Conservation (phyloP, 495 filamentous ascomycete species). For the Tetracladium marchalianum region DNA sequence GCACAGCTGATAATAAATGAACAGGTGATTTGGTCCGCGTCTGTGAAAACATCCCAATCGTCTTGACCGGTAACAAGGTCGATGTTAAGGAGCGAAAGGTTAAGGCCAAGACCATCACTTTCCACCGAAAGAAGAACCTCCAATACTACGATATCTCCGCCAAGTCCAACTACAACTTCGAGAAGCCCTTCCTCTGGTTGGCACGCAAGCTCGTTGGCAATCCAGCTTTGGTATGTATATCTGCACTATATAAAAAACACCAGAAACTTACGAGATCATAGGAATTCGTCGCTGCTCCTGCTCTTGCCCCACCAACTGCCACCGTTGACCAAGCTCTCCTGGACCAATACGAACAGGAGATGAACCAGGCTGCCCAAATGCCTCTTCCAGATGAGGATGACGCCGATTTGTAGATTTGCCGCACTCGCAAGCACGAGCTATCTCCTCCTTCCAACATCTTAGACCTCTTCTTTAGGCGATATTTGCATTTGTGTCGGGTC, state of each 20-base stretch:
- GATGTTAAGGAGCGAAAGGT: constrained; percentile 99
- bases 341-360: constrained; percentile 76
- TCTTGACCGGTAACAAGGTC: constrained; percentile 98
- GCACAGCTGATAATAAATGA: constrained; percentile 11
- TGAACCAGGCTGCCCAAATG: constrained; percentile 68
- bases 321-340: constrained; percentile 75
- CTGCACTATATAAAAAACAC: neutral
- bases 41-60: constrained; percentile 99
- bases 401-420: constrained; percentile 40
- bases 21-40: constrained; percentile 97
- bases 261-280: constrained; percentile 24
- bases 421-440: neutral
- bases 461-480: constrained; percentile 20
- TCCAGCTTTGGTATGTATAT: constrained; percentile 61
- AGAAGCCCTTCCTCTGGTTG: constrained; percentile 99
- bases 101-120: constrained; percentile 99
- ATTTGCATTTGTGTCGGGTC: constrained; percentile 18
- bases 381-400: constrained; percentile 97
- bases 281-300: constrained; percentile 96
- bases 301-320: constrained; percentile 88
- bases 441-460: constrained; percentile 17
- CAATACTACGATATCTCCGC: constrained; percentile 99
- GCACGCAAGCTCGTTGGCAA: constrained; percentile 98
- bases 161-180: constrained; percentile 99
- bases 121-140: constrained; percentile 99